Evolutionary conservation across 176 grass and related monocot genomes (phyloP), one percentile per base, ranked within the genome.

Genomic region (Musa troglodytarum): DNA sequence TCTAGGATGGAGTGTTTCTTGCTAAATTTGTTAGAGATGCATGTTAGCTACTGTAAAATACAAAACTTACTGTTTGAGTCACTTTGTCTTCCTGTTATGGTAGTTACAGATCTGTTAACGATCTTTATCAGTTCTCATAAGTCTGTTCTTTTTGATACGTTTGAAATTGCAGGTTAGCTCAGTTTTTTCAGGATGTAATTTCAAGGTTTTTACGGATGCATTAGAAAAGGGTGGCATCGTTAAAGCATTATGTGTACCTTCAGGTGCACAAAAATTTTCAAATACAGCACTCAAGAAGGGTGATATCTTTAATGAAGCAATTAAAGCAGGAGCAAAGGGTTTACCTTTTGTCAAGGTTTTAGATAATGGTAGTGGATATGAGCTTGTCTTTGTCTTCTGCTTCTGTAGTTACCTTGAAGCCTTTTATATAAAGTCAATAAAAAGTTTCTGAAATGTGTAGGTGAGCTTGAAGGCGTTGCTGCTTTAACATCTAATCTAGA

Each of bases 271-370:
- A 63, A 88, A 76, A 50, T 98, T 91, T 89, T 94, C 95, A 80
- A 98, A 98, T 79, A 98, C 95, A 77, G 86, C 89, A 52, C 84
- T 98, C 43, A 98, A 98, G 77, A 98, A 98, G 76, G 95, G 95
- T 76, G 80, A 84, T 84, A 78, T 98, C 55, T 94, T 91, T 73
- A 81, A 65, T 78, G 86, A 91, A 79, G 90, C 90, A 85, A 91
- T 87, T 80, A 98, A 94, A 86, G 75, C 86, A 87, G 95, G 95
- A 78, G 95, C 95, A 12, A 98, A 94, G 82, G 95, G 95, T 49
- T 74, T 98, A 58, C 95, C 95, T 84, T 98, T 98, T 82, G 83
- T 98, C 73, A 98, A 98, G 80, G 76, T 91, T 82, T 84, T 87
- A 77, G 90, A 94, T 50, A 89, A 86, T 50, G 95, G 95, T 98